phyloP scores from a whole-genome alignment of 768 basidiomycete species.

The Trametes cinnabarina region DNA sequence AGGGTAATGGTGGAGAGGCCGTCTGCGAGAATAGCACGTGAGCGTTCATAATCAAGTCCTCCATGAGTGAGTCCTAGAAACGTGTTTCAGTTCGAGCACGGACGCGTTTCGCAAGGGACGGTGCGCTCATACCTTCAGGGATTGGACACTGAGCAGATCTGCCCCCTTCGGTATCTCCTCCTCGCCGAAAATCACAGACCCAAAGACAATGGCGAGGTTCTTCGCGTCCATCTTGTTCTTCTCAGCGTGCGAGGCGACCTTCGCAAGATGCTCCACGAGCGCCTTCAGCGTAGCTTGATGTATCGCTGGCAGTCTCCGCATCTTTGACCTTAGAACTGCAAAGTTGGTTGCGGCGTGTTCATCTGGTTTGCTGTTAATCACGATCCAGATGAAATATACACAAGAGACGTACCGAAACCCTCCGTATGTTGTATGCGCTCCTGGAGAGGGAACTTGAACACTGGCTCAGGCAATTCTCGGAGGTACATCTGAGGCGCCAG shows the following conservation, averaged over 20 bases:
- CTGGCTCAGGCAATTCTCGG: slow-evolving; percentile 84
- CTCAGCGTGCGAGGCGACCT: slow-evolving; percentile 61
- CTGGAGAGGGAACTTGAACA: slow-evolving; percentile 76
- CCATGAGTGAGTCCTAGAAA: slow-evolving; percentile 67
- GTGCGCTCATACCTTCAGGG: slow-evolving; percentile 55
- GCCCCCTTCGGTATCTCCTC: slow-evolving; percentile 78
- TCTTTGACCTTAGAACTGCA: slow-evolving; percentile 78
- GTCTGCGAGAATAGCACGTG: slow-evolving; percentile 59
- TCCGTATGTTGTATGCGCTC: slow-evolving; percentile 83
- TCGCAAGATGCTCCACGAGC: slow-evolving; percentile 77
- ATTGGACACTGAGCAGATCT: slow-evolving; percentile 74
- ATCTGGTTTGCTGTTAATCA: slow-evolving; percentile 39
- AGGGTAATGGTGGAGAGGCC: slow-evolving; percentile 61
- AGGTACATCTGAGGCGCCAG: slow-evolving; percentile 40
- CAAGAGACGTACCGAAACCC: slow-evolving; percentile 53
- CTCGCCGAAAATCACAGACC: slow-evolving; percentile 86
- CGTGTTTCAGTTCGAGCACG: not conserved
- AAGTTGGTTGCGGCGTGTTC: slow-evolving; percentile 73
- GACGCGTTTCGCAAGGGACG: not conserved
- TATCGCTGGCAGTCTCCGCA: slow-evolving; percentile 76
- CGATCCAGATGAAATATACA: not conserved
- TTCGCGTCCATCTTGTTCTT: slow-evolving; percentile 94
- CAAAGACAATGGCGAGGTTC: slow-evolving; percentile 90
- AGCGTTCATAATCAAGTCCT: slow-evolving; percentile 76
- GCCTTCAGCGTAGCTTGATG: slow-evolving; percentile 84